Conservation (phyloP, 2,329 filamentous ascomycete genomes). For the Aspergillus ustus region DNA sequence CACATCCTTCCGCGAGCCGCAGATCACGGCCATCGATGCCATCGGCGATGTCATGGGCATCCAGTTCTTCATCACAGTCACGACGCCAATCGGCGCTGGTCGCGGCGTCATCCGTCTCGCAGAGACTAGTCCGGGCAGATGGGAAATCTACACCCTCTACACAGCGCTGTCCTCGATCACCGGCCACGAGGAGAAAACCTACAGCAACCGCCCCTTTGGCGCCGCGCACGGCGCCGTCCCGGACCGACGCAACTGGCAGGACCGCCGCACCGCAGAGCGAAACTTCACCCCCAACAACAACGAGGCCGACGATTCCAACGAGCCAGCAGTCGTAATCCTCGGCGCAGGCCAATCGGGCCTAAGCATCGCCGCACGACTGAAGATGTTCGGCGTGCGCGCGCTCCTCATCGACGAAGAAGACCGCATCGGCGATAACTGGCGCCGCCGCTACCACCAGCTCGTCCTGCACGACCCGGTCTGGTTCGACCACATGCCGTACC, state of each 20-base stretch:
- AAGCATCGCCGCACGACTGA: constrained; percentile 61
- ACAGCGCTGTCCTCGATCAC: constrained; percentile 62
- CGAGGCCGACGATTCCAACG: constrained; percentile 50
- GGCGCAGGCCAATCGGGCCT: constrained; percentile 68
- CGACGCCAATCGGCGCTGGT: constrained; percentile 60
- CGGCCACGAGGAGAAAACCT: constrained; percentile 57
- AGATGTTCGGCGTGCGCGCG: constrained; percentile 60
- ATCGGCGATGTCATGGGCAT: constrained; percentile 57
- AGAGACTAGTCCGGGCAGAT: constrained; percentile 46
- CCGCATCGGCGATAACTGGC: constrained; percentile 68
- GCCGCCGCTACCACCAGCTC: constrained; percentile 65
- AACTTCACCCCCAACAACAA: constrained; percentile 52
- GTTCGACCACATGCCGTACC: constrained; percentile 62
- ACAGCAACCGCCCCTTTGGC: constrained; percentile 57
- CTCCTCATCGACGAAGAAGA: constrained; percentile 65
- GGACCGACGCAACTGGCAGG: constrained; percentile 64
- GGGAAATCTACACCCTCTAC: constrained; percentile 69
- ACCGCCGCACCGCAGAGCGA: constrained; percentile 54
- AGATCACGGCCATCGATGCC: constrained; percentile 54
- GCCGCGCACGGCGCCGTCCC: constrained; percentile 59
- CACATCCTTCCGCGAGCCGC: constrained; percentile 48
- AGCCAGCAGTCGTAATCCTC: constrained; percentile 66
- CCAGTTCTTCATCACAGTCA: constrained; percentile 60
- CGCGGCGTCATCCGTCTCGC: constrained; percentile 60
- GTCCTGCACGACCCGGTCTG: constrained; percentile 71